phyloP scores from a whole-genome alignment of 129 eudicot genomes.

The Flaveria bidentis region DNA sequence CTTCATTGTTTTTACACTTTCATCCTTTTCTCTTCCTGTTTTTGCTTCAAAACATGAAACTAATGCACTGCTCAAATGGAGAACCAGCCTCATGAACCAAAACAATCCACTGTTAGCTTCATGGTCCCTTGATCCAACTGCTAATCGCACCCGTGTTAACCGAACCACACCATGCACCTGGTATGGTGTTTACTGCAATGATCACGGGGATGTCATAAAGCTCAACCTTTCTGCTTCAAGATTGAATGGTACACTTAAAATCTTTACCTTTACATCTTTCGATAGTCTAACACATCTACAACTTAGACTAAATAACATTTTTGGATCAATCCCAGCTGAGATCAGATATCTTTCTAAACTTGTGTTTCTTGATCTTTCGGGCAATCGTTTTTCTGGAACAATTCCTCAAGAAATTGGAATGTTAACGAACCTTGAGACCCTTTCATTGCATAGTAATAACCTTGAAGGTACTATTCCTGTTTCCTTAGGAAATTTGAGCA shows the following conservation, averaged over 20 bases:
- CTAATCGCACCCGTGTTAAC: slow-evolving; percentile 6
- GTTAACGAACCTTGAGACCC: slow-evolving; percentile 23
- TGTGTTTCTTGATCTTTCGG: slow-evolving; percentile 39
- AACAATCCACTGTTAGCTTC: slow-evolving; percentile 32
- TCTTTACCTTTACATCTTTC: slow-evolving; percentile 30
- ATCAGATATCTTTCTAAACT: slow-evolving; percentile 38
- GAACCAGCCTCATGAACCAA: slow-evolving; percentile 29
- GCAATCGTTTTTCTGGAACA: slow-evolving; percentile 32
- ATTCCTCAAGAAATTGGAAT: slow-evolving; percentile 45
- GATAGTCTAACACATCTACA: slow-evolving; percentile 31
- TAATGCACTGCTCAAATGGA: slow-evolving; percentile 33
- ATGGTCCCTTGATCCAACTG: slow-evolving; percentile 28
- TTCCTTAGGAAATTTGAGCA: slow-evolving; percentile 23
- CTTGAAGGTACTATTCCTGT: slow-evolving; percentile 21
- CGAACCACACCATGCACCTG: slow-evolving; percentile 44
- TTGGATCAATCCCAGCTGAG: slow-evolving; percentile 29
- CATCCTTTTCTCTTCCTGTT: background rate
- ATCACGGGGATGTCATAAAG: slow-evolving; percentile 14
- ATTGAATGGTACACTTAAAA: slow-evolving; percentile 32
- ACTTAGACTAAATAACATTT: slow-evolving; percentile 25
- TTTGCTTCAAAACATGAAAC: slow-evolving; percentile 24
- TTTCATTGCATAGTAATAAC: slow-evolving; percentile 8
- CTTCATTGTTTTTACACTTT: background rate
- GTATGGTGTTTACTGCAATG: slow-evolving; percentile 42
- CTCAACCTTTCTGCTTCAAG: slow-evolving; percentile 32